A percentile compares a stretch with the other conserved stretches of the same genome.
These are phyloP conservation scores for Phytophthora megakarya DNA, from an alignment of 352 stramenopile species.

Conservation along the genomic window DNA sequence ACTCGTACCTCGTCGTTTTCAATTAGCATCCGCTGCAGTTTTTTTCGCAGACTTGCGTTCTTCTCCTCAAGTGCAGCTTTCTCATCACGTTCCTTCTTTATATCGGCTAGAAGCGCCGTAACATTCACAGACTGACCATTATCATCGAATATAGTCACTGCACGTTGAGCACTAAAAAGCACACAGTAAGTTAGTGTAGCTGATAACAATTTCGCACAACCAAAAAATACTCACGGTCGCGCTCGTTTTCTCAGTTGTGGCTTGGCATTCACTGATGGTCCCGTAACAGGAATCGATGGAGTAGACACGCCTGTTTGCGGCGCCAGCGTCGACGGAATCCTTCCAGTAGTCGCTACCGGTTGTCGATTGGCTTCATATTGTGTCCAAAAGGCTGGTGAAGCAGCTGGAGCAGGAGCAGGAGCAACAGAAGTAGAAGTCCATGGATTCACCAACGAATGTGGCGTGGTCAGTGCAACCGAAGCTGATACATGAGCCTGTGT, in stretches of 20 bases:
- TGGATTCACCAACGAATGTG: neutral
- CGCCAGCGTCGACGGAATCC: neutral
- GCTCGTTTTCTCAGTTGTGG: conserved; percentile 49
- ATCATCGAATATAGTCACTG: conserved; percentile 27
- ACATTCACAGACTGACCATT: conserved; percentile 46
- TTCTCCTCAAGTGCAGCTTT: conserved; percentile 64
- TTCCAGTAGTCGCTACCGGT: neutral
- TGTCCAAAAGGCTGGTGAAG: neutral
- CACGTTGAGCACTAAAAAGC: conserved; percentile 19
- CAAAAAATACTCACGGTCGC: conserved; percentile 40
- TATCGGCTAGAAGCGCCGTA: conserved; percentile 54
- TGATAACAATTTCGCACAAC: neutral
- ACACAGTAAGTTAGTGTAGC: neutral
- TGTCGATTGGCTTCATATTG: conserved; percentile 11
- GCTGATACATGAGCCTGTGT: neutral
- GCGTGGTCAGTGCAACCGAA: neutral
- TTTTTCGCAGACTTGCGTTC: conserved; percentile 67
- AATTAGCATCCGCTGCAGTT: conserved; percentile 80
- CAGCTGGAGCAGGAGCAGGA: neutral
- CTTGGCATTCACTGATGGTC: neutral
- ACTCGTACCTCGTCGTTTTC: conserved; percentile 75
- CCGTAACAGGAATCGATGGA: conserved; percentile 10
- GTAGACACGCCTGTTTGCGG: conserved; percentile 9
- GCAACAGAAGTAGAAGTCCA: conserved; percentile 1
- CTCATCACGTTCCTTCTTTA: conserved; percentile 63